Percentiles rank a stretch among this genome's conserved stretches.
Evolutionary conservation across 176 grass and related monocot species (phyloP).

Genomic region (Aechmea fasciata): DNA sequence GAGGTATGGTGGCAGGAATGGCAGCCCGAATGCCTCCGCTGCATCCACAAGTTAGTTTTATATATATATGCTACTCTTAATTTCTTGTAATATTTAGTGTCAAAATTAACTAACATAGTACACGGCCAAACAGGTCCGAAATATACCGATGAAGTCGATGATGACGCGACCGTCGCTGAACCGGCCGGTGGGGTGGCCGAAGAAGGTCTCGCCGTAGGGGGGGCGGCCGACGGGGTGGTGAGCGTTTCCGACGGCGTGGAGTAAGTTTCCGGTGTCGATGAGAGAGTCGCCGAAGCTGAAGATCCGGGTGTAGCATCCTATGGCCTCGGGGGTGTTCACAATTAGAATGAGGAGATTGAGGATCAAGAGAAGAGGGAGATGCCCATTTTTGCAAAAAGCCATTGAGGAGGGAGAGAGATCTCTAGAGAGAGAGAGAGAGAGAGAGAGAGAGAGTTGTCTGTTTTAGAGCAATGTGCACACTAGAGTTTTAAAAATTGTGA

Average conservation of each 20-base stretch:
- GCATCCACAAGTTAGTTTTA: background rate
- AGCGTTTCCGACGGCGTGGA: slow-evolving; percentile 18
- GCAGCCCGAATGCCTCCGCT: slow-evolving; percentile 46
- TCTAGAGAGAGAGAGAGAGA: no score
- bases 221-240: slow-evolving; percentile 22
- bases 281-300: slow-evolving; percentile 72
- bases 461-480: no score
- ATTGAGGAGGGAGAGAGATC: background rate
- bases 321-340: background rate
- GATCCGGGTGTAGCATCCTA: slow-evolving; percentile 33
- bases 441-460: no score
- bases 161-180: slow-evolving; percentile 67
- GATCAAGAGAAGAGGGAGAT: slow-evolving; percentile 5
- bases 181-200: slow-evolving; percentile 55
- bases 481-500: no score
- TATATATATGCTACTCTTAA: no score
- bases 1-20: slow-evolving; percentile 43
- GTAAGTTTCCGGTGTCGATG: slow-evolving; percentile 68
- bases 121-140: background rate
- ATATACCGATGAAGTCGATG: slow-evolving; percentile 59
- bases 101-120: background rate
- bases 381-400: slow-evolving; percentile 6
- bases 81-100: no score
- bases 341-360: background rate
- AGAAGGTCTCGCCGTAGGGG: slow-evolving; percentile 79